phyloP scores from a whole-genome alignment of 2,329 filamentous ascomycete species.

The Cryphonectria japonica region DNA sequence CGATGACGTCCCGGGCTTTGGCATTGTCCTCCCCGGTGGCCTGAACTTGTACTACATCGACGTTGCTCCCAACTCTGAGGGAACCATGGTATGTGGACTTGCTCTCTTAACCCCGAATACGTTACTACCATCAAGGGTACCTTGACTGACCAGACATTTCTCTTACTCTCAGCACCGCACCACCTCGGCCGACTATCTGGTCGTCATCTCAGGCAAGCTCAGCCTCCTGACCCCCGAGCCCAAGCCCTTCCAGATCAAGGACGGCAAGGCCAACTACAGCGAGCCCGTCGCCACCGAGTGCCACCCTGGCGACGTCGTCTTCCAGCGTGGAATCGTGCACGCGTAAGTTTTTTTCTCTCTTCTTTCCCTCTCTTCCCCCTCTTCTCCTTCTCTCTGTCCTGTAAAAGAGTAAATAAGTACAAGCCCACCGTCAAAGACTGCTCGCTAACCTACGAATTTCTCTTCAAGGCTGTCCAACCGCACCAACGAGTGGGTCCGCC shows the following conservation, averaged over 20 bases:
- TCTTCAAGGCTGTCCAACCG: background rate
- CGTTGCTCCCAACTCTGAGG: slow-evolving; percentile 3
- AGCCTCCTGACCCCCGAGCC: slow-evolving; percentile 6
- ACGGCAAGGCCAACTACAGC: background rate
- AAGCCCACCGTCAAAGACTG: background rate
- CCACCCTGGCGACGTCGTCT: background rate
- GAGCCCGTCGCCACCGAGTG: slow-evolving; percentile 5
- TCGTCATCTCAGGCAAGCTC: slow-evolving; percentile 7
- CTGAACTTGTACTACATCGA: slow-evolving; percentile 9
- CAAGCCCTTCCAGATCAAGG: slow-evolving; percentile 6
- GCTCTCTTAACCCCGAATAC: too few species aligned
- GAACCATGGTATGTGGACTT: slow-evolving; percentile 3
- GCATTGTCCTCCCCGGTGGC: slow-evolving; percentile 2
- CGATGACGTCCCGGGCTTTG: slow-evolving; percentile 2
- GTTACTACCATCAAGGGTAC: background rate
- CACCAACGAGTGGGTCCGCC: background rate
- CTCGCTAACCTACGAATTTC: background rate
- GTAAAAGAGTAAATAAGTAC: too few species aligned
- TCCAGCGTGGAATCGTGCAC: slow-evolving; percentile 1
- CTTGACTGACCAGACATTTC: background rate
- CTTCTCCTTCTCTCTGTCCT: background rate
- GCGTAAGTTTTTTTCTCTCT: background rate
- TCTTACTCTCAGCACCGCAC: background rate
- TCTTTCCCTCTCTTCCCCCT: too few species aligned
- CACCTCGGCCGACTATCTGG: slow-evolving; percentile 8